Evolutionary conservation across 2,329 filamentous ascomycete genomes (phyloP).

Genomic region (Stagonosporopsis cucurbitacearum): DNA sequence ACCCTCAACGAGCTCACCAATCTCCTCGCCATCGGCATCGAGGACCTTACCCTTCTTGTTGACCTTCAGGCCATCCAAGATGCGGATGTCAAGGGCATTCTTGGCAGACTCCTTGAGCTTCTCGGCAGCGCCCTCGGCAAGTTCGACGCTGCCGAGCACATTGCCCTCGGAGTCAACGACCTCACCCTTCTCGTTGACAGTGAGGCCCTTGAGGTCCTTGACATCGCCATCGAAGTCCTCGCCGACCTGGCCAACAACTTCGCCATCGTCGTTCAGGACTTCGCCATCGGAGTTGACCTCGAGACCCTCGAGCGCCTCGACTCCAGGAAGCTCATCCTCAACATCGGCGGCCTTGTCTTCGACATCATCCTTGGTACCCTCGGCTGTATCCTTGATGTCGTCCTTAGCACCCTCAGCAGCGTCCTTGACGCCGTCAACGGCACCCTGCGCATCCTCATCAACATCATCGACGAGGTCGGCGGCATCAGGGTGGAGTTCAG

Average conservation of each 20-base stretch:
- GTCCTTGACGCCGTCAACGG: conserved; percentile 32
- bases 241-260: conserved; percentile 56
- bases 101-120: conserved; percentile 52
- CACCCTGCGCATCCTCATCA: conserved; percentile 39
- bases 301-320: conserved; percentile 60
- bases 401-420: conserved; percentile 19
- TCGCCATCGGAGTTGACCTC: conserved; percentile 59
- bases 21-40: conserved; percentile 58
- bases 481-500: conserved; percentile 57
- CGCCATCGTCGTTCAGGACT: conserved; percentile 57
- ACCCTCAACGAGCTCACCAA: conserved; percentile 58
- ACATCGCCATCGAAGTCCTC: conserved; percentile 53
- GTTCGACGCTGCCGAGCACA: conserved; percentile 58
- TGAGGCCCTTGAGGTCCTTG: conserved; percentile 56
- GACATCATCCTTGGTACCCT: conserved; percentile 38
- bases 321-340: conserved; percentile 59
- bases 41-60: conserved; percentile 64
- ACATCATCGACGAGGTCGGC: conserved; percentile 48
- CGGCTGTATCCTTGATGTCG: conserved; percentile 23
- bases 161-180: conserved; percentile 60
- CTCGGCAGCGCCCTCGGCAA: conserved; percentile 57
- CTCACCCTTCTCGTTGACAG: conserved; percentile 59
- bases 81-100: conserved; percentile 54
- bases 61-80: conserved; percentile 61
- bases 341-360: conserved; percentile 48